phyloP scores from a whole-genome alignment of 495 filamentous ascomycete species.

The Aspergillus saccharolyticus region DNA sequence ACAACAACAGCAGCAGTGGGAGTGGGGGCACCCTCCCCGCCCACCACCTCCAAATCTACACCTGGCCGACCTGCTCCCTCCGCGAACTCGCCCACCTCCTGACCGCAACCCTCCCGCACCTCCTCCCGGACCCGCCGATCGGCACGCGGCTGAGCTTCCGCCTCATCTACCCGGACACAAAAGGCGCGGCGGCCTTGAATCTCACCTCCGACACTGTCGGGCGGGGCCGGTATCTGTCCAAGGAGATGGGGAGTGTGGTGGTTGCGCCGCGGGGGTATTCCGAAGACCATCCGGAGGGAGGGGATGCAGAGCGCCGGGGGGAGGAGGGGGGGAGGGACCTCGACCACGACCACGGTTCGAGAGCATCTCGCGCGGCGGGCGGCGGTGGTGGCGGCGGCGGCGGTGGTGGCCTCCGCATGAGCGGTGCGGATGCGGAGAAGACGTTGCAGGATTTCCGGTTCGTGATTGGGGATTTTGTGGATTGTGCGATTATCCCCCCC shows the following conservation, averaged over 20 bases:
- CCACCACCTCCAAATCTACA: conserved; percentile 78
- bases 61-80: conserved; percentile 80
- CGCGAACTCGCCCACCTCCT: conserved; percentile 77
- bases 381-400: no score
- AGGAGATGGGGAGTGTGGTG: conserved; percentile 79
- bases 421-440: conserved; percentile 58
- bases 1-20: conserved; percentile 50
- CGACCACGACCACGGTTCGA: no score
- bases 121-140: conserved; percentile 69
- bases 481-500: conserved; percentile 73
- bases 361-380: conserved; percentile 11
- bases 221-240: conserved; percentile 59
- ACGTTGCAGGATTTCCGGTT: conserved; percentile 71
- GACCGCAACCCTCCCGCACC: conserved; percentile 54
- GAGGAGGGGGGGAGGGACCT: no score
- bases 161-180: conserved; percentile 78
- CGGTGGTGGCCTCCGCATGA: conserved; percentile 22
- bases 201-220: conserved; percentile 36
- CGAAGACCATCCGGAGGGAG: conserved; percentile 30
- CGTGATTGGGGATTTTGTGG: conserved; percentile 83
- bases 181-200: conserved; percentile 40
- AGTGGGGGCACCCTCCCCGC: conserved; percentile 34
- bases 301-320: conserved; percentile 37
- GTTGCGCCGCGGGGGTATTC: conserved; percentile 41
- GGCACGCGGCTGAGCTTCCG: conserved; percentile 84